Base-by-base conservation (phyloP, 1,284 basidiomycete genomes). In the Ganoderma resinaceum region DNA sequence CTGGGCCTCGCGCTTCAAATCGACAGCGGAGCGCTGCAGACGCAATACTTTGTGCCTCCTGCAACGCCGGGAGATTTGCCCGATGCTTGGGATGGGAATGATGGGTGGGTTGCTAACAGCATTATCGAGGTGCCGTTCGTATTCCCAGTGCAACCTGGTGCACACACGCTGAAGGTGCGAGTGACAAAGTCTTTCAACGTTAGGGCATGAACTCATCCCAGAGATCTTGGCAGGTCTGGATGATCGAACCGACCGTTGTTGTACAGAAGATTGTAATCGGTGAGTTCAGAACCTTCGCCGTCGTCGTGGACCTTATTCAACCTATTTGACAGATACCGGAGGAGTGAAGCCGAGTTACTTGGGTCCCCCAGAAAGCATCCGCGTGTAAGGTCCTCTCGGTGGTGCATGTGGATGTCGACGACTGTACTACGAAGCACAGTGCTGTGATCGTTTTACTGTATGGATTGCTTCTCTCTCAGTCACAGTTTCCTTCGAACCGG, bases 251-350 rank as follows among this genome's bases (percentile, higher is more conserved):
- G 4, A 84, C 85, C 4, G 87, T 90, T 11, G 84, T 89, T 3
- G 81, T 90, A 23, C 86, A 91, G 75, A 90, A 88, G 74, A 85
- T 91, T 63, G 83, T 90, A 26, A 86, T 91, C 62, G 80, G 88
- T 89, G 67, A 38, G 84, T 79, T 3, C 11, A 5, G 14, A 14
- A 53, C 14, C 49, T 2, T 42, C 58, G 38, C 29, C 11, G 9
- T n/a, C n/a, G 12, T 26, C 2, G 35, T 23, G 20, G 26, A 16
- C 37, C n/a, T 40, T 26, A 37, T 37, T 59, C 9, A 59, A 12
- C 12, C 33, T 23, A 35, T 18, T 57, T 35, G 33, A 35, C 66
- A 88, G 87, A 91, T 77, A 84, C 85, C 49, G 88, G 88, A 43
- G 86, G 85, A 14, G 80, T 90, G 11, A 74, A 79, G 62, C 76